Evolutionary conservation across 2,329 filamentous ascomycete genomes (phyloP), one percentile per base, ranked within the genome.

Genomic region (Rutstroemia sydowiana): DNA sequence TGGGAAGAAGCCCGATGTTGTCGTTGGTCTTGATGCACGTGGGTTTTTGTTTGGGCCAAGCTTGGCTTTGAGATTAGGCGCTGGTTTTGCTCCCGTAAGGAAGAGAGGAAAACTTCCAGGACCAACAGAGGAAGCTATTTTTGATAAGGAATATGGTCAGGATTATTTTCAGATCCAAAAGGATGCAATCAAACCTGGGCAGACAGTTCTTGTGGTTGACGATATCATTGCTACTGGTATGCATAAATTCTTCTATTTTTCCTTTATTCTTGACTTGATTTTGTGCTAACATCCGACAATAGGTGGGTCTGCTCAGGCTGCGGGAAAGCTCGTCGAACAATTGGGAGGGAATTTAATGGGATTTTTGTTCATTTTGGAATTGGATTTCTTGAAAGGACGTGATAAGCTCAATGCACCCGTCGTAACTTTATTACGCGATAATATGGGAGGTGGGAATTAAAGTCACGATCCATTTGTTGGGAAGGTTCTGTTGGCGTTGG

Each of bases 151-250:
- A 72, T 98, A 98, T 67, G 93, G 93, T 58, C 79, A 84, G 71
- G 93, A 98, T 70, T 85, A 85, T 68, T 97, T 98, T 75, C 88
- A 97, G 78, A 95, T 98, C 76, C 93, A 98, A 75, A 75, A 79
- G 60, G 90, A 87, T 70, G 85, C 85, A 41, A 84, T 98, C 65
- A 84, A 87, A 73, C 77, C 81, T 47, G 91, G 91, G 32, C 88
- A 95, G 74, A 91, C 85, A 70, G 92, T 95, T 53, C 75, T 98
- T 57, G 79, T 98, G 59, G 90, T 98, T 30, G 93, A 98, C 70
- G 93, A 98, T 69, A 95, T 98, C 66, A 97, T 98, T 73, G 93
- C 93, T 52, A 98, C 93, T 59, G 92, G 92, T 95, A 76, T 70
- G 85, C n/a, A 11, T 32, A 21, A 9, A 4, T 5, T 6, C 3